Base-by-base conservation (phyloP, 768 basidiomycete genomes). In the Thelephora ganbajun region DNA sequence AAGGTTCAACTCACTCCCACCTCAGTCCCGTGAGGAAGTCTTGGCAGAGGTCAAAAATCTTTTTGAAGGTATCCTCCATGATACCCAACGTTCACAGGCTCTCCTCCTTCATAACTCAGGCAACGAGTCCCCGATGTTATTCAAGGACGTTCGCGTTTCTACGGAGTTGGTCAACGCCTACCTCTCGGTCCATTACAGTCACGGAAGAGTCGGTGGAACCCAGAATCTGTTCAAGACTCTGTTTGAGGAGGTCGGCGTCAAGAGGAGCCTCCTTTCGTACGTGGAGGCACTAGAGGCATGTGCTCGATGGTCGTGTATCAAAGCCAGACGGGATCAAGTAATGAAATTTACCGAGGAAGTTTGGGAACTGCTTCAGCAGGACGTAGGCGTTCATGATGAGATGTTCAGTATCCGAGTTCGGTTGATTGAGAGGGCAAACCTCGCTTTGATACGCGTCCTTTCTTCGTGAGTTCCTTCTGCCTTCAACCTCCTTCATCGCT, bases 131-230 rank as follows among this genome's bases (percentile, higher is more conserved):
- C 14, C 51, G 20, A 44, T 45, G 49, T 11, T 62, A 47, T 90
- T 94, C 62, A 59, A 61, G 5, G 54, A 69, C 47, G 84, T 92
- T 33, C 43, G 61, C 5, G 56, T 83, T 45, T 76, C 78, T 0
- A 55, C 86, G 0, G 69, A 73, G 1, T 71, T 96, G 5, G 55
- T 92, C 53, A 87, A 83, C 54, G 76, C 90, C 2, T 97, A 88
- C 58, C 66, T 96, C 44, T 77, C 83, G 11, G 83, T 92, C 0
- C 74, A 80, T 58, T 83, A 83, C 55, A 59, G 63, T 2, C 81
- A 83, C 53, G 62, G 70, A 3, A 57, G 63, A 0, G 63, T 92
- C 36, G 69, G 74, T 22, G 57, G 57, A 2, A 65, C 74, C 2
- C 63, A 65, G 23, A 66, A 69, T 6, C 59, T 59, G 6, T 90